These are phyloP conservation scores for Aspergillus sclerotiicarbonarius DNA, from an alignment of 495 filamentous ascomycete species.

Conservation along the genomic window DNA sequence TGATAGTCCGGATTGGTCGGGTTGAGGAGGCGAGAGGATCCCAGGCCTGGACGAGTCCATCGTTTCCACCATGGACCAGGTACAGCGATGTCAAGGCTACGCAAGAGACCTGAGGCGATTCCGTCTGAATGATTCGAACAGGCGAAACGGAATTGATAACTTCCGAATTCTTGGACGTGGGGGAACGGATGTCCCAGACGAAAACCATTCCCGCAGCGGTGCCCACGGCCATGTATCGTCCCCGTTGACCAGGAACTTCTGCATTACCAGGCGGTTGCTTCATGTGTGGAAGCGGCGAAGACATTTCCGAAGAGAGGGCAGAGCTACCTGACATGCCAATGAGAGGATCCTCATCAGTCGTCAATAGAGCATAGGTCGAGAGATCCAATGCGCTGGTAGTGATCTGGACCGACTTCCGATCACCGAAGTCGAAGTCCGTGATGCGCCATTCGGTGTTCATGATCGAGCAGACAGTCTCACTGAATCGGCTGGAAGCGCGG, in stretches of 20 bases:
- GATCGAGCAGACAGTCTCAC: constrained; percentile 16
- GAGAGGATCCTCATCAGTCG: constrained; percentile 73
- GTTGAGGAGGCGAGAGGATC: constrained; percentile 83
- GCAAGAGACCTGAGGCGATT: constrained; percentile 83
- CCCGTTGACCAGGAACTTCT: constrained; percentile 78
- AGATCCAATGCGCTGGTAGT: constrained; percentile 72
- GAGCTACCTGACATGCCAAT: constrained; percentile 55
- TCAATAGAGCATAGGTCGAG: constrained; percentile 68
- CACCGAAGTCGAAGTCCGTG: constrained; percentile 56
- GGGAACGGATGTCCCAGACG: constrained; percentile 79
- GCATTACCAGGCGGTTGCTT: constrained; percentile 36
- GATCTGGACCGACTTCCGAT: constrained; percentile 54
- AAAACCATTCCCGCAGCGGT: constrained; percentile 75
- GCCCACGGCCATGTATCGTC: constrained; percentile 76
- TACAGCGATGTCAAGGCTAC: constrained; percentile 85
- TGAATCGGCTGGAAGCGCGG: constrained; percentile 26
- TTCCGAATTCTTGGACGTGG: constrained; percentile 49
- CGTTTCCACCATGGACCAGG: constrained; percentile 88
- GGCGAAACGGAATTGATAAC: constrained; percentile 58
- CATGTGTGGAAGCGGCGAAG: constrained; percentile 56
- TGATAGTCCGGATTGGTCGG: constrained; percentile 81
- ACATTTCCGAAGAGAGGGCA: constrained; percentile 53
- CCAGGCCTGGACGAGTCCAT: constrained; percentile 95
- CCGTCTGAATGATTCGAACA: constrained; percentile 80
- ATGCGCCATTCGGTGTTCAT: constrained; percentile 55